Conservation (phyloP, 2,329 filamentous ascomycete species). For the Stagonosporopsis vannaccii region DNA sequence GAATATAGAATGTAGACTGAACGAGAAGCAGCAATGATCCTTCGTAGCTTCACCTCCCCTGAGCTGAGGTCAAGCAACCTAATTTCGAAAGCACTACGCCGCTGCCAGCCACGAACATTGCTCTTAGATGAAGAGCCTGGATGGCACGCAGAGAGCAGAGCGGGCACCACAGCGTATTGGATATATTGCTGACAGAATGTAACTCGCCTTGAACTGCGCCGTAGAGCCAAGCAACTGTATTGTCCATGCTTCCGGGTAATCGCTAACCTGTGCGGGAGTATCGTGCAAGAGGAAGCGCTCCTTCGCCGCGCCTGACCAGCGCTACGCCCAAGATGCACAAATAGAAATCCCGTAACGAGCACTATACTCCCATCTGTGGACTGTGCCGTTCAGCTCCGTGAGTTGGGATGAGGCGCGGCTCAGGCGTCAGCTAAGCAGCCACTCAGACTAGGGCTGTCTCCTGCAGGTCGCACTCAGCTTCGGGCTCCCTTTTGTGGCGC, state of each 20-base stretch:
- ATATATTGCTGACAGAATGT: background rate
- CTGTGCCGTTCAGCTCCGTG: constrained; percentile 8
- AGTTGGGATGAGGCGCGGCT: constrained; percentile 16
- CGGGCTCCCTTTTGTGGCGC: constrained; percentile 11
- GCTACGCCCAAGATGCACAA: background rate
- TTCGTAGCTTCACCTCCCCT: background rate
- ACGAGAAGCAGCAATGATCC: background rate
- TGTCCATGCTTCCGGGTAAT: background rate
- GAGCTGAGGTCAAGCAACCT: constrained; percentile 9
- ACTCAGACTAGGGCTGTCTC: constrained; percentile 17
- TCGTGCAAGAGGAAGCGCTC: constrained; percentile 3
- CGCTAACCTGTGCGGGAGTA: background rate
- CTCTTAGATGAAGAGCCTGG: background rate
- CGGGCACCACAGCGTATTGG: background rate
- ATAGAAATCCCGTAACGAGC: background rate
- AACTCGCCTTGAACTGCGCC: background rate
- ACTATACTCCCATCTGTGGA: background rate
- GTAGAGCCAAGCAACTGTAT: background rate
- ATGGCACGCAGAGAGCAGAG: background rate
- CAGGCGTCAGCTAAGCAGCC: constrained; percentile 18
- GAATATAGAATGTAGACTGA: background rate
- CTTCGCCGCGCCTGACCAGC: background rate
- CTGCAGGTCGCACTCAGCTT: constrained; percentile 22
- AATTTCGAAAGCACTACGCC: constrained; percentile 9
- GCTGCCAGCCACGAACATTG: constrained; percentile 2